Conservation (phyloP, 306 rosid genomes). For the Prunus kanzakura region DNA sequence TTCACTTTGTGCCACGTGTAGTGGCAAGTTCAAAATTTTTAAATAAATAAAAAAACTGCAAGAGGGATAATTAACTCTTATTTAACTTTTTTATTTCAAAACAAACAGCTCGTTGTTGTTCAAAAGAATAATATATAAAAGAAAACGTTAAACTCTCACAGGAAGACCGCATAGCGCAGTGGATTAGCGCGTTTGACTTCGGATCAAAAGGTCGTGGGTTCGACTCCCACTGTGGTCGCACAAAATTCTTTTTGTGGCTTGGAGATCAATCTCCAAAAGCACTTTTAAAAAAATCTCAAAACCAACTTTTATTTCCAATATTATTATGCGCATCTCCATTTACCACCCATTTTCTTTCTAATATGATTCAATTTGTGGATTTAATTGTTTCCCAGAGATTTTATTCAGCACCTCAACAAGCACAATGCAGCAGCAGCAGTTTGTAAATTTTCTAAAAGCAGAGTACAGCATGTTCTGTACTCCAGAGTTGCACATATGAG, state of each 20-base stretch:
- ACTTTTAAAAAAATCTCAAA: not conserved
- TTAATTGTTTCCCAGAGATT: not conserved
- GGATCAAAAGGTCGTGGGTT: conserved; percentile 68
- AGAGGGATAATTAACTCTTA: no score
- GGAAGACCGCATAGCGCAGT: conserved; percentile 40
- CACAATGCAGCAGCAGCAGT: not conserved
- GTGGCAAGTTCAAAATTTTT: no score
- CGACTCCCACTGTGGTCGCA: conserved; percentile 58
- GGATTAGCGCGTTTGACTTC: conserved; percentile 67
- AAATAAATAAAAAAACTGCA: no score
- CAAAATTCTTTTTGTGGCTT: accelerated
- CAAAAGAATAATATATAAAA: no score
- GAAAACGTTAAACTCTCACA: not conserved
- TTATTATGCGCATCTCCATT: no score
- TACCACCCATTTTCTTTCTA: not conserved
- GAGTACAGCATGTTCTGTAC: not conserved
- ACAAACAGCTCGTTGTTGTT: no score
- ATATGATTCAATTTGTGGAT: not conserved
- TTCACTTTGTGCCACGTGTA: no score
- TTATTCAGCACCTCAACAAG: not conserved
- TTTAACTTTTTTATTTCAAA: no score
- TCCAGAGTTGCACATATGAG: no score
- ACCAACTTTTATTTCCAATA: no score
- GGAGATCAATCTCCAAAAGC: not conserved
- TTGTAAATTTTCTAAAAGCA: not conserved